Conservation (phyloP, 768 basidiomycete genomes). For the Leucocoprinus sp. region DNA sequence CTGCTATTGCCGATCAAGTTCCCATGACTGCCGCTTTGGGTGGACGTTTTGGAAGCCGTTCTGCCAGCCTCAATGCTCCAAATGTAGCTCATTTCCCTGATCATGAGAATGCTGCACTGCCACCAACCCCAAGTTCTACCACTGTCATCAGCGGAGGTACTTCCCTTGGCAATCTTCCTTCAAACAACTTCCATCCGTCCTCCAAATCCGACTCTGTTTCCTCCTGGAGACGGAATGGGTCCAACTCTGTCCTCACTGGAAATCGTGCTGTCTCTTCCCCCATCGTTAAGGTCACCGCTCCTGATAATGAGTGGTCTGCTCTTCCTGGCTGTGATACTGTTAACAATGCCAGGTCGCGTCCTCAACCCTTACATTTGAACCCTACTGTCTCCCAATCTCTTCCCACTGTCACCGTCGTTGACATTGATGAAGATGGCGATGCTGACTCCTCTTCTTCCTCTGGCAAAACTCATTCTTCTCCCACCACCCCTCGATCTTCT, state of each 20-base stretch:
- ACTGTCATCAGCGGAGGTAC: conserved; percentile 69
- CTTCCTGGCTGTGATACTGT: conserved; percentile 11
- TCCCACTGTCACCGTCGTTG: conserved; percentile 50
- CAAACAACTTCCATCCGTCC: conserved; percentile 35
- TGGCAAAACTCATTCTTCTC: conserved; percentile 61
- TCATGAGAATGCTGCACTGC: conserved; percentile 35
- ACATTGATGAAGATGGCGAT: conserved; percentile 43
- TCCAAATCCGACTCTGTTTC: conserved; percentile 76
- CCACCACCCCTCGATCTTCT: conserved; percentile 67
- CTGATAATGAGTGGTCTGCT: conserved; percentile 38
- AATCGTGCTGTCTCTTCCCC: conserved; percentile 59
- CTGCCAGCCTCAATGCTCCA: conserved; percentile 33
- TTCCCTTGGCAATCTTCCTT: conserved; percentile 47
- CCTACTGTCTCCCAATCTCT: conserved; percentile 41
- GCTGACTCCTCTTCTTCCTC: conserved; percentile 51
- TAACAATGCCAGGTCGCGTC: conserved; percentile 35
- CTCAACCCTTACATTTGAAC: conserved; percentile 61
- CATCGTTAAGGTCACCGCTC: conserved; percentile 63
- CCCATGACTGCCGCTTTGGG: conserved; percentile 79
- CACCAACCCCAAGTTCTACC: conserved; percentile 53
- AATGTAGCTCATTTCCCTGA: conserved; percentile 24
- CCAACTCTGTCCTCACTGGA: conserved; percentile 62
- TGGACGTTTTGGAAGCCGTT: conserved; percentile 68
- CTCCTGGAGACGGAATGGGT: conserved; percentile 76
- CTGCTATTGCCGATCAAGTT: conserved; percentile 34